phyloP scores from a whole-genome alignment of 257 asterid genomes.

The Nicotiana tabacum region DNA sequence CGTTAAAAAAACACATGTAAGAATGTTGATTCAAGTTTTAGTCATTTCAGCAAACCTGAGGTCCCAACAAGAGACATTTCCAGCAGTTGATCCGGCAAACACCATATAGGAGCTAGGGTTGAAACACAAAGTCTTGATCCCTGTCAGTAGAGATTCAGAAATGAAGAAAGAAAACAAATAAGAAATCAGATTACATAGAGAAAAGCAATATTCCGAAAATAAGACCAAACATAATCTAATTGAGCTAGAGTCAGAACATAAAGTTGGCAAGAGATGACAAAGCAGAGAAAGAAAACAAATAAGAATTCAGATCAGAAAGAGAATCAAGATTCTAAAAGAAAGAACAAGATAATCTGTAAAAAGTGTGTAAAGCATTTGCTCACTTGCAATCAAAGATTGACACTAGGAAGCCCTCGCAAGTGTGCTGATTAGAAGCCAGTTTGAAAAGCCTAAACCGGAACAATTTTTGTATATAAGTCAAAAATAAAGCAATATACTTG shows the following conservation, averaged over 20 bases:
- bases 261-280: conserved; percentile 16
- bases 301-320: neutral
- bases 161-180: neutral
- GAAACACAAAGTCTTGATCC: conserved; percentile 63
- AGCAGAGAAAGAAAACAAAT: neutral
- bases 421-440: neutral
- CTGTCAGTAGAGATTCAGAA: conserved; percentile 15
- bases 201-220: neutral
- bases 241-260: conserved; percentile 56
- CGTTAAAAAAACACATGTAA: neutral
- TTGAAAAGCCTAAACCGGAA: neutral
- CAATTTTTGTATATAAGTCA: neutral
- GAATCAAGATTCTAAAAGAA: conserved; percentile 7
- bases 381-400: neutral
- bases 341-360: neutral
- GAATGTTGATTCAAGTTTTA: neutral
- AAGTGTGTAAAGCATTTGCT: neutral
- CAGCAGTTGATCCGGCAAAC: conserved; percentile 80
- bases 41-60: conserved; percentile 46
- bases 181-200: neutral
- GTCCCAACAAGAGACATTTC: conserved; percentile 87
- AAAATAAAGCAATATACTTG: neutral
- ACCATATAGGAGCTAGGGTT: conserved; percentile 58
- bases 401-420: neutral
- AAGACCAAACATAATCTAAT: neutral